A percentile compares a stretch with the other conserved stretches of the same genome.
Conservation (phyloP, 1,284 basidiomycete species). For the Ganoderma sinense region DNA sequence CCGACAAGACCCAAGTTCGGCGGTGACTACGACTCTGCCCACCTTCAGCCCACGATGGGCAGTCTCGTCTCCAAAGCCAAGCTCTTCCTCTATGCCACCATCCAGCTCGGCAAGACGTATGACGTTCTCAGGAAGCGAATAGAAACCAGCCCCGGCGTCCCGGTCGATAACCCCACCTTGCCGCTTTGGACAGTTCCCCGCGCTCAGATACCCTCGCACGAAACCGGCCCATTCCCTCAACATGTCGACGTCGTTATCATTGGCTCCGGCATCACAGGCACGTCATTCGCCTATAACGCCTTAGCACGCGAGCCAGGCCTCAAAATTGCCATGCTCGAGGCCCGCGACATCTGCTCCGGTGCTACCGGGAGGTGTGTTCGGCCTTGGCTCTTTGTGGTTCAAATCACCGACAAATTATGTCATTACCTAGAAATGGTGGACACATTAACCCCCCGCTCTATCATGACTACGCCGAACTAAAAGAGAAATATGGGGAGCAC, state of each 20-base stretch:
- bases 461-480: conserved; percentile 63
- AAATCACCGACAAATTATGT: neutral
- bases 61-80: conserved; percentile 36
- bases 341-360: conserved; percentile 72
- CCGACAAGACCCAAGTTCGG: too few relatives aligned
- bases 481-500: conserved; percentile 51
- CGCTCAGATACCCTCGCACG: conserved; percentile 54
- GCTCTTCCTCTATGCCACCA: conserved; percentile 32
- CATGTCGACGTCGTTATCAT: conserved; percentile 71
- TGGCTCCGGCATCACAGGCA: conserved; percentile 76
- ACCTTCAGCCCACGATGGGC: conserved; percentile 32
- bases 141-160: conserved; percentile 62
- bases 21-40: too few relatives aligned
- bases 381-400: neutral
- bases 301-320: conserved; percentile 49
- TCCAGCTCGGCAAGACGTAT: conserved; percentile 32
- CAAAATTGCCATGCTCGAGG: conserved; percentile 70
- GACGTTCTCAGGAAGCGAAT: conserved; percentile 37
- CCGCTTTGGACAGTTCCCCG: conserved; percentile 70
- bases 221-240: conserved; percentile 47
- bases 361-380: conserved; percentile 66
- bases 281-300: conserved; percentile 61
- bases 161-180: conserved; percentile 55
- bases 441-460: conserved; percentile 72
- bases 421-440: conserved; percentile 65